A percentile compares a stretch with the other conserved stretches of the same genome.
phyloP scores from a whole-genome alignment of 139 green algal genomes.

The Zygnema cylindricum region DNA sequence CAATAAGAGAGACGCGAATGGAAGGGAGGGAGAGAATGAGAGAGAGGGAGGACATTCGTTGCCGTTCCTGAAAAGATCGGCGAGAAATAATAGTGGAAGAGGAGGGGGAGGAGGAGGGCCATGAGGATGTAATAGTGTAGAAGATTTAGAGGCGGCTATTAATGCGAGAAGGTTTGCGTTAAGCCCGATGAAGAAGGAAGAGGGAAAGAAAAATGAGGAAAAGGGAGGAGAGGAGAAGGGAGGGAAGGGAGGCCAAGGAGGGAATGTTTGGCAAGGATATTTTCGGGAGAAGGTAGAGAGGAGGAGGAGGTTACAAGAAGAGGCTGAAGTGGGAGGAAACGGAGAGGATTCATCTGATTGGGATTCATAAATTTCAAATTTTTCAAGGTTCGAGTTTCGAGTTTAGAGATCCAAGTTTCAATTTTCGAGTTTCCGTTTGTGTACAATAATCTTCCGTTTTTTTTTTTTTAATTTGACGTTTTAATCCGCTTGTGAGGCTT shows the following conservation, averaged over 20 bases:
- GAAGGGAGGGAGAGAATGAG: constrained; percentile 3
- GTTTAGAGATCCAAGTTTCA: too few relatives aligned
- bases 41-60: not conserved
- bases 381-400: too few relatives aligned
- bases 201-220: constrained; percentile 3
- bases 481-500: too few relatives aligned
- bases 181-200: not conserved
- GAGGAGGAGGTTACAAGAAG: not conserved
- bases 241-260: not conserved
- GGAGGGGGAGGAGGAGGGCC: constrained; percentile 17
- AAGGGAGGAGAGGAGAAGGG: not conserved
- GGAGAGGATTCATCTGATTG: too few relatives aligned
- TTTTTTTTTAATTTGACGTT: too few relatives aligned
- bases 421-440: too few relatives aligned
- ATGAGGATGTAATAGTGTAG: not conserved
- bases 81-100: not conserved
- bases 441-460: too few relatives aligned
- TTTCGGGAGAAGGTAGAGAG: constrained; percentile 22
- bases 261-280: not conserved
- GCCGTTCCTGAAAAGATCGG: not conserved
- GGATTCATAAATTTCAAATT: too few relatives aligned
- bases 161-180: not conserved
- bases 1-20: not conserved
- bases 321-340: not conserved
- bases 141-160: constrained; percentile 16